phyloP scores from a whole-genome alignment of 2,329 filamentous ascomycete genomes.

The Rhinocladiella mackenziei region DNA sequence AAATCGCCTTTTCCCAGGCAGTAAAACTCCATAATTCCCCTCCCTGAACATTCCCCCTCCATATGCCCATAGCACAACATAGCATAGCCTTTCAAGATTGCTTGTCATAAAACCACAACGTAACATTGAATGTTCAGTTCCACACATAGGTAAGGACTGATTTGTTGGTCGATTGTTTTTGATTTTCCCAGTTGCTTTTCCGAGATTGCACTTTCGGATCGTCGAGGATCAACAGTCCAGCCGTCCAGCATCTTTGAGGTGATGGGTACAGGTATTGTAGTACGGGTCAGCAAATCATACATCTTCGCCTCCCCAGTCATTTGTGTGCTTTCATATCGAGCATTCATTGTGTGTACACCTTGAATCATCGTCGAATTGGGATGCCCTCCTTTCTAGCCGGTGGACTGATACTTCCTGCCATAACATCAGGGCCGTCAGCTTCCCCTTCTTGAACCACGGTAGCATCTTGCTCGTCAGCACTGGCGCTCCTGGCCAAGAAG shows the following conservation, averaged over 20 bases:
- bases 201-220: too few species aligned
- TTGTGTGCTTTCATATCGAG: background rate
- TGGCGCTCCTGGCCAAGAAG: conserved; percentile 79
- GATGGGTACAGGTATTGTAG: too few species aligned
- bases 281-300: too few species aligned
- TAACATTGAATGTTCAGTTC: too few species aligned
- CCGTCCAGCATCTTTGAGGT: too few species aligned
- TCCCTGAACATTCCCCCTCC: conserved; percentile 1
- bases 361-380: conserved; percentile 58
- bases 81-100: conserved; percentile 4
- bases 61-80: conserved; percentile 1
- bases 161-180: too few species aligned
- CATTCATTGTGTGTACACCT: background rate
- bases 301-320: background rate
- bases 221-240: too few species aligned
- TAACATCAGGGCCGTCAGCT: conserved; percentile 36
- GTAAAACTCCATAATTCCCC: background rate
- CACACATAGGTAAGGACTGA: too few species aligned
- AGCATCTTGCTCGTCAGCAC: conserved; percentile 49
- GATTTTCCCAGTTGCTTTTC: too few species aligned
- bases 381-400: conserved; percentile 51
- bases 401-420: conserved; percentile 41
- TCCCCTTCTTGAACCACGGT: conserved; percentile 52
- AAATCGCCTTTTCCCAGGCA: background rate
- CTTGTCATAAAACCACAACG: too few species aligned